Evolutionary conservation across 2,329 filamentous ascomycete genomes (phyloP).

Genomic region (Trichoderma harzianum): DNA sequence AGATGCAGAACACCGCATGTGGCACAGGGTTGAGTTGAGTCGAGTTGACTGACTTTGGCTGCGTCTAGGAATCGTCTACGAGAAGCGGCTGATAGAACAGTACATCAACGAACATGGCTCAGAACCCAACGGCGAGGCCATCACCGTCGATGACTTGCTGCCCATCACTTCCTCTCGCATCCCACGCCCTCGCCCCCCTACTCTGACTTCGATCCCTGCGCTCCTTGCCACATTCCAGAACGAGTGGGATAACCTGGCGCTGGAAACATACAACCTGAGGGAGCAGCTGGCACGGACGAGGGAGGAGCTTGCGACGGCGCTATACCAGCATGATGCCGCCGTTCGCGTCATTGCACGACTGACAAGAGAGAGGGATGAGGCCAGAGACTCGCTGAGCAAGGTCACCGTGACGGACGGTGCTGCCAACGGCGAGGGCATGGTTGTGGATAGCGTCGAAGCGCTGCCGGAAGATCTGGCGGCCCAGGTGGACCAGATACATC

Average conservation of each 20-base stretch:
- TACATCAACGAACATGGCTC: constrained; percentile 92
- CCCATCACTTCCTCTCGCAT: constrained; percentile 79
- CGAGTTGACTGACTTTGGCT: not conserved
- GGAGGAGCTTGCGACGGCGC: constrained; percentile 86
- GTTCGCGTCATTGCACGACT: constrained; percentile 88
- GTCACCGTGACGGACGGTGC: constrained; percentile 65
- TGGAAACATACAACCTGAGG: constrained; percentile 88
- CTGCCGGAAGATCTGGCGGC: constrained; percentile 69
- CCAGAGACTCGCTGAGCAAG: constrained; percentile 81
- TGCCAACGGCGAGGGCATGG: constrained; percentile 79
- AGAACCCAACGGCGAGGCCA: constrained; percentile 84
- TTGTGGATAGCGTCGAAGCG: constrained; percentile 72
- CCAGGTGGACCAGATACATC: constrained; percentile 76
- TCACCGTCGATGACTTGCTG: constrained; percentile 80
- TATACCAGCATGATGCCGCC: constrained; percentile 98
- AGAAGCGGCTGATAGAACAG: constrained; percentile 91
- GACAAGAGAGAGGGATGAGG: constrained; percentile 89
- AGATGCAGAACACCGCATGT: not conserved
- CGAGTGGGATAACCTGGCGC: constrained; percentile 91
- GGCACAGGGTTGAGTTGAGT: not conserved
- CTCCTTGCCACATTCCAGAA: constrained; percentile 94
- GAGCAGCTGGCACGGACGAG: constrained; percentile 86
- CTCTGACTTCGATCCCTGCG: constrained; percentile 92
- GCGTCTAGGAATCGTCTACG: constrained; percentile 76
- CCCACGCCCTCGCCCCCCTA: constrained; percentile 85